Evolutionary conservation across 805 yeast species (phyloP).

Genomic region (Saturnispora sekii): DNA sequence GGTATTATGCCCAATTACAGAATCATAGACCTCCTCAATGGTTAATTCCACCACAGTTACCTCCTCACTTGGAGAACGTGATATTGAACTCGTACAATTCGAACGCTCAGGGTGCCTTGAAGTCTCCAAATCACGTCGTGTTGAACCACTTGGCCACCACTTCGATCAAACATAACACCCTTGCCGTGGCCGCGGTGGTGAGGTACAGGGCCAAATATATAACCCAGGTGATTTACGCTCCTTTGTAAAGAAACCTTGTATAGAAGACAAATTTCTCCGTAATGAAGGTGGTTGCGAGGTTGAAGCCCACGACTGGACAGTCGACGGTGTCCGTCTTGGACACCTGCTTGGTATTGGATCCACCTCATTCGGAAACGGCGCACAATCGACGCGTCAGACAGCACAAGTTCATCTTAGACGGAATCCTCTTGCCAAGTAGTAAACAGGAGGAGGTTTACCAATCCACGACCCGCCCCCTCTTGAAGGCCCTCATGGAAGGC

Average conservation of each 20-base stretch:
- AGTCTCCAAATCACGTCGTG: conserved; percentile 92
- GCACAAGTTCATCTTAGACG: conserved; percentile 75
- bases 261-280: no score
- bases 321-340: conserved; percentile 9
- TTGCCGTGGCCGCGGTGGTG: conserved; percentile 87
- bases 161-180: conserved; percentile 83
- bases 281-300: conserved; percentile 3
- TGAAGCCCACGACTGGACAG: conserved; percentile 1
- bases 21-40: conserved; percentile 25
- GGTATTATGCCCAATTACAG: conserved; percentile 68
- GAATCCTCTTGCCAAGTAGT: conserved; percentile 56
- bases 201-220: conserved; percentile 83
- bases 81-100: conserved; percentile 65
- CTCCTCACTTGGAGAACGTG: conserved; percentile 93
- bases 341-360: conserved; percentile 4
- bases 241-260: conserved; percentile 38
- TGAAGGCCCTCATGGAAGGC: conserved; percentile 73
- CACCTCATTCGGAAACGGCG: background rate
- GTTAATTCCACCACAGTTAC: conserved; percentile 91
- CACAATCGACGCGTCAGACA: conserved; percentile 48
- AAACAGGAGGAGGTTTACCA: conserved; percentile 60
- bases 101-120: conserved; percentile 70
- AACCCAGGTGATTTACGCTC: conserved; percentile 88
- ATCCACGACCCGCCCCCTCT: conserved; percentile 58
- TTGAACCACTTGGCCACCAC: conserved; percentile 93